A percentile compares a stretch with the other conserved stretches of the same genome.
Conservation (phyloP, 768 basidiomycete genomes). For the Termitomyces sp. region DNA sequence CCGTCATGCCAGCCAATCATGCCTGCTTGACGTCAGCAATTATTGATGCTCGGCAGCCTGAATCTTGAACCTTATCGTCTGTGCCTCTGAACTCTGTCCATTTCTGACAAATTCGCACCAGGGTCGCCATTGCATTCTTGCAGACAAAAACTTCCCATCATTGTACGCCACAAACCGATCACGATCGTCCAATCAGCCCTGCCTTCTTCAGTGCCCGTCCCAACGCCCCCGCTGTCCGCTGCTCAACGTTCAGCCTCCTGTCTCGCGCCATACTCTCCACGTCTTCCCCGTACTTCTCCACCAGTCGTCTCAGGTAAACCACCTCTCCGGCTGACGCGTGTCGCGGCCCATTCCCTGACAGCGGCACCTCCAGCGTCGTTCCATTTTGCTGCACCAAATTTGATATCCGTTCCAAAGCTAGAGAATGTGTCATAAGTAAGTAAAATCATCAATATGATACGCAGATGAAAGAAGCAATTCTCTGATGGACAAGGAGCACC, state of each 20-base stretch:
- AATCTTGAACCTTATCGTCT: slow-evolving; percentile 7
- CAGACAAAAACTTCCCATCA: slow-evolving; percentile 3
- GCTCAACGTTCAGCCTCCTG: slow-evolving; percentile 72
- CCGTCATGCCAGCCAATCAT: background rate
- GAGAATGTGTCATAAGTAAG: slow-evolving; percentile 18
- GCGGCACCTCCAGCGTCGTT: slow-evolving; percentile 31
- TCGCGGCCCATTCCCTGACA: slow-evolving; percentile 44
- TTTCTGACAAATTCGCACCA: background rate
- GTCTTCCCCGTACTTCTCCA: slow-evolving; percentile 67
- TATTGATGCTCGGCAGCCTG: background rate
- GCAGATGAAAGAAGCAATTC: slow-evolving; percentile 5
- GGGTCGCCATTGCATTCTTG: background rate
- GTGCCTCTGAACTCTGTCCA: background rate
- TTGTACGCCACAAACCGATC: slow-evolving; percentile 17
- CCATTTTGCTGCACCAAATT: slow-evolving; percentile 25
- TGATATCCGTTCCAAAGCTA: slow-evolving; percentile 67
- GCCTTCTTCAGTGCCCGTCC: slow-evolving; percentile 55
- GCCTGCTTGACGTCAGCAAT: slow-evolving; percentile 3
- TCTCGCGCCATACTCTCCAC: slow-evolving; percentile 76
- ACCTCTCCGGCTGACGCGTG: slow-evolving; percentile 68
- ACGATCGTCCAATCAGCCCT: slow-evolving; percentile 29
- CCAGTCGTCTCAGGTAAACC: slow-evolving; percentile 59
- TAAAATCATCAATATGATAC: slow-evolving; percentile 1
- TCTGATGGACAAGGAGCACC: slow-evolving; percentile 10
- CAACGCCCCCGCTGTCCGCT: slow-evolving; percentile 81